These are phyloP conservation scores for Mesotaenium endlicherianum DNA, from an alignment of 139 green algal genomes.

Conservation along the genomic window DNA sequence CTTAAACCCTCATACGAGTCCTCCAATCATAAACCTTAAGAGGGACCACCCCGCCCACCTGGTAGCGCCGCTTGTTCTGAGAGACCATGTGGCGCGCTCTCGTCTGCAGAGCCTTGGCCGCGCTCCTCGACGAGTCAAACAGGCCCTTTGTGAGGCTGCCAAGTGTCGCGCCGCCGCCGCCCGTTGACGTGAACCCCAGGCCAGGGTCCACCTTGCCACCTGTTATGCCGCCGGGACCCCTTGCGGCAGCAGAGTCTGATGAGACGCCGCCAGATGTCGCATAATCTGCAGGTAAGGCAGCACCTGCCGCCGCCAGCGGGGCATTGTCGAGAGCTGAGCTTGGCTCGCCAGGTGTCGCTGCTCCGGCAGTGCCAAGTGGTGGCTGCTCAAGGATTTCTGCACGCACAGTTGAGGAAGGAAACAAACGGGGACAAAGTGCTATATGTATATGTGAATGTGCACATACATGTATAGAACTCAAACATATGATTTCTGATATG, in stretches of 20 bases:
- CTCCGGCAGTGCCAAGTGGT: too few species aligned
- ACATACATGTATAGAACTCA: too few species aligned
- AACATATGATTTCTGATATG: too few species aligned
- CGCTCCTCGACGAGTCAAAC: conserved; percentile 4
- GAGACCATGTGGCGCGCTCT: conserved; percentile 40
- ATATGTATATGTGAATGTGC: too few species aligned
- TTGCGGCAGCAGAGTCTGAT: neutral
- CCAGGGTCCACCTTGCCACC: neutral
- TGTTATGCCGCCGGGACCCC: neutral
- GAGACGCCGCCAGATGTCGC: neutral
- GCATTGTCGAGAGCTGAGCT: neutral
- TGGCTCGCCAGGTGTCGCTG: too few species aligned
- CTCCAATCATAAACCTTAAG: too few species aligned
- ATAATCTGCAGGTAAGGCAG: neutral
- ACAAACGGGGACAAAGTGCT: too few species aligned
- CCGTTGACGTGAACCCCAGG: too few species aligned
- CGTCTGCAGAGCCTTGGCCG: conserved; percentile 19
- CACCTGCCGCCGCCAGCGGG: neutral
- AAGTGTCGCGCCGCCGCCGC: neutral
- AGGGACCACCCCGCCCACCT: conserved; percentile 27
- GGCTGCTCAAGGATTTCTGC: too few species aligned
- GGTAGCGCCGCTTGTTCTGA: conserved; percentile 51
- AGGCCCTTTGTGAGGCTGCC: conserved; percentile 21
- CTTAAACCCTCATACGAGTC: too few species aligned
- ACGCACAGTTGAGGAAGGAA: too few species aligned